Base-by-base conservation (phyloP, 306 rosid genomes). In the Argentina anserina region DNA sequence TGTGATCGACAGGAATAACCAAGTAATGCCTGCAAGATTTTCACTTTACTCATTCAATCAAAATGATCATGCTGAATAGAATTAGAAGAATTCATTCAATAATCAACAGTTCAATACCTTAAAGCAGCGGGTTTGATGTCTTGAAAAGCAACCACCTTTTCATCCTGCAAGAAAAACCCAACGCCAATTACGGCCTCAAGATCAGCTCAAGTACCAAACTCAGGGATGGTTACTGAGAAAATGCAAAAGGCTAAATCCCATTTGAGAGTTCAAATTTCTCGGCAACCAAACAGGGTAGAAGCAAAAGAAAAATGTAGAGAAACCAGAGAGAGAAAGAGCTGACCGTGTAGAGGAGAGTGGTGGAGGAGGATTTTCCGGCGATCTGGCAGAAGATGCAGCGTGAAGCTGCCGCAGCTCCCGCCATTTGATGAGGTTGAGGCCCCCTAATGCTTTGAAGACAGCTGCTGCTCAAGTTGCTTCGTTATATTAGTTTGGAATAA, bases 11-110 rank as follows among this genome's bases (percentile, higher is more conserved):
- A 8, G 97, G 90, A 76, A 90, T 74, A 67, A 88, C 91, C 67
- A 90, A 88, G 91, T 86, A 90, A 85, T 90, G 97, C 89, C 97
- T 90, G 69, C 55, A 66, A 28, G 42, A 34, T 39, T 76, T 9
- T 28, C 58, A 73, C 21, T 7, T 15, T 28, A 28, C 9, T 59
- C 63, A 34, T 69, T 41, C 62, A 41, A 50, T 52, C 65, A 73
- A 70, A 34, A 14, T 64, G 26, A 28, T 29, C 34, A 34, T 39
- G 18, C 33, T 34, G 62, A 40, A 18, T 61, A 6, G 31, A 37
- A 70, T 18, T 29, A 17, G 29, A 70, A 14, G 28, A 40, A 3
- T 37, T 28, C 26, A 41, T 21, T 12, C 40, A n/a, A n/a, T n/a
- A n/a, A n/a, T n/a, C n/a, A n/a, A n/a, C n/a, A n/a, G n/a, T n/a